Evolutionary conservation across 495 filamentous ascomycete genomes (phyloP).

Genomic region (Hypomontagnella submonticulosa): DNA sequence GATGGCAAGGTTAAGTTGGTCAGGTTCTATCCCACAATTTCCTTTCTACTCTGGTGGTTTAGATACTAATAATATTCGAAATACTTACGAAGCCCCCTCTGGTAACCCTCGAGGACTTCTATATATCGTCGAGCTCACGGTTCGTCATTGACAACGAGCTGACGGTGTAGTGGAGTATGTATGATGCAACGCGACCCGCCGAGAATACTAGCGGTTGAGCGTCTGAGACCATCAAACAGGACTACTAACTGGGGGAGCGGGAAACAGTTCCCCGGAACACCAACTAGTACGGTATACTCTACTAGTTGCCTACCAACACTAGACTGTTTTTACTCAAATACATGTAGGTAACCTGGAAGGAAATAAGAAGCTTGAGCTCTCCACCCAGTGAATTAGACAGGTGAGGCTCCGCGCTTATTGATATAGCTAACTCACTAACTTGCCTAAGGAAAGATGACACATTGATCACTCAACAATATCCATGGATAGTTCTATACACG

Average conservation of each 20-base stretch:
- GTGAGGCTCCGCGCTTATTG: too few species aligned
- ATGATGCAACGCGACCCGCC: slow-evolving; percentile 27
- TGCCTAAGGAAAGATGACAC: too few species aligned
- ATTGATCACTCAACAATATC: too few species aligned
- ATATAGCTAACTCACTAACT: too few species aligned
- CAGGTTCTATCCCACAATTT: not conserved
- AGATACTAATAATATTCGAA: not conserved
- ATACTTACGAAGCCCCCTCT: not conserved
- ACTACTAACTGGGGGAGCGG: slow-evolving; percentile 2
- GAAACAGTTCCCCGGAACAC: too few species aligned
- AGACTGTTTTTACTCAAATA: not conserved
- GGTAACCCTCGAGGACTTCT: not conserved
- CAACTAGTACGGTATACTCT: not conserved
- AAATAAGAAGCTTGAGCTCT: slow-evolving; percentile 24
- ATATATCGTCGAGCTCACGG: not conserved
- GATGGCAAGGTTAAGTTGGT: not conserved
- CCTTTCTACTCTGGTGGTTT: not conserved
- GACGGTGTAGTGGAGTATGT: slow-evolving; percentile 18
- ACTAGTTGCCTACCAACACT: slow-evolving; percentile 15
- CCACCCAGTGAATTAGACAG: not conserved
- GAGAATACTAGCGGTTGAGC: not conserved
- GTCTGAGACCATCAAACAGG: slow-evolving; percentile 8
- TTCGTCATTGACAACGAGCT: slow-evolving; percentile 7
- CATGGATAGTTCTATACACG: too few species aligned
- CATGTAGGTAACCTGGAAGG: too few species aligned